Evolutionary conservation across 345 rosid genomes (phyloP).

Genomic region (Gossypium longicalyx): DNA sequence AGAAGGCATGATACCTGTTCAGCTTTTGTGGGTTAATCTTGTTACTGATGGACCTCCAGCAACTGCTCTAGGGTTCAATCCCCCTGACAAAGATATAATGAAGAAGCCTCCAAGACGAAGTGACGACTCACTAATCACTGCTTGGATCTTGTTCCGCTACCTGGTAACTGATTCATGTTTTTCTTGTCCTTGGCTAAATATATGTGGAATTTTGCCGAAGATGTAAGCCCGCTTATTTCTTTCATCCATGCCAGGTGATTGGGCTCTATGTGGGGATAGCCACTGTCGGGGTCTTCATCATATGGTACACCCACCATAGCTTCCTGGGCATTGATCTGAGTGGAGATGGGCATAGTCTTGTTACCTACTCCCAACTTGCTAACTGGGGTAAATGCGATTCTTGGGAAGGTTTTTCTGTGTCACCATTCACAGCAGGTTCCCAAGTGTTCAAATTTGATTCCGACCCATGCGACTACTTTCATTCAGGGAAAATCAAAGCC

Average conservation of each 20-base stretch:
- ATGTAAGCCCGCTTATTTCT: slow-evolving; percentile 2
- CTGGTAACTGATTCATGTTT: slow-evolving; percentile 39
- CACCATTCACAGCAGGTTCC: slow-evolving; percentile 77
- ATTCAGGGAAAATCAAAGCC: slow-evolving; percentile 78
- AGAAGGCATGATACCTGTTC: slow-evolving; percentile 98
- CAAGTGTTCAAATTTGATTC: slow-evolving; percentile 43
- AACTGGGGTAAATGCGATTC: slow-evolving; percentile 76
- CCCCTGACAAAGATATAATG: slow-evolving; percentile 92
- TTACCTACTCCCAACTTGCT: slow-evolving; percentile 76
- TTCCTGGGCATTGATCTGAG: slow-evolving; percentile 87
- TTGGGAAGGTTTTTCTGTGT: slow-evolving; percentile 64
- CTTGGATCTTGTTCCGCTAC: slow-evolving; percentile 98
- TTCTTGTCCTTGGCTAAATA: neutral
- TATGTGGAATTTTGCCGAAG: neutral
- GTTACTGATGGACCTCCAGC: slow-evolving; percentile 99
- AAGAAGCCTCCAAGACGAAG: slow-evolving; percentile 90
- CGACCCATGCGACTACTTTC: slow-evolving; percentile 90
- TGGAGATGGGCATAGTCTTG: slow-evolving; percentile 88
- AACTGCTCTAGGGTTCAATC: slow-evolving; percentile 95
- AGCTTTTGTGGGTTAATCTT: slow-evolving; percentile 98
- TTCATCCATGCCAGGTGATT: slow-evolving; percentile 63
- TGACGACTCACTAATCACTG: slow-evolving; percentile 78
- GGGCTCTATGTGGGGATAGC: slow-evolving; percentile 90
- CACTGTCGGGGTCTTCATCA: slow-evolving; percentile 87
- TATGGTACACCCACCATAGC: slow-evolving; percentile 79